Evolutionary conservation across 345 rosid species (phyloP).

Genomic region (Brassica rapa): DNA sequence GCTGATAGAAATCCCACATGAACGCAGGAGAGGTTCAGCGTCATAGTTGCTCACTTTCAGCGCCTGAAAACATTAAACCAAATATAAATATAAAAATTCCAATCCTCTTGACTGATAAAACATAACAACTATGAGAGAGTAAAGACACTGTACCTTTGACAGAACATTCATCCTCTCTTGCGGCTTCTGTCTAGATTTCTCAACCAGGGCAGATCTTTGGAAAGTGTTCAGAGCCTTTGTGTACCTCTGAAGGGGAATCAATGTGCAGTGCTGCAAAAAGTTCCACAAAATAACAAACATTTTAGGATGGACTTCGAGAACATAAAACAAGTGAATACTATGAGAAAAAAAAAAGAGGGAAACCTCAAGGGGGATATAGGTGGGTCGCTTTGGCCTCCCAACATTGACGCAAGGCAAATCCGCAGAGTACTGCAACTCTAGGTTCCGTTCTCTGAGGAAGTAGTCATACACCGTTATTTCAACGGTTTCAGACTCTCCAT

Average conservation of each 20-base stretch:
- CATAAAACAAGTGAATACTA: background rate
- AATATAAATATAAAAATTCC: slow-evolving; percentile 5
- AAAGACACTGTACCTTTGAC: slow-evolving; percentile 53
- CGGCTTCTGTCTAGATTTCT: slow-evolving; percentile 95
- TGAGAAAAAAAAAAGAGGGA: background rate
- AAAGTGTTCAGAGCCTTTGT: slow-evolving; percentile 66
- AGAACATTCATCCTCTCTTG: slow-evolving; percentile 80
- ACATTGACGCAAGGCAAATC: slow-evolving; percentile 69
- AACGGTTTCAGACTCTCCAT: slow-evolving; percentile 49
- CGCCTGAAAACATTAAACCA: slow-evolving; percentile 49
- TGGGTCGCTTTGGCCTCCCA: slow-evolving; percentile 75
- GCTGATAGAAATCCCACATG: slow-evolving; percentile 73
- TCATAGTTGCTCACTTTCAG: slow-evolving; percentile 65
- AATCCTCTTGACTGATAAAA: background rate
- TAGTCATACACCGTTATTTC: slow-evolving; percentile 79
- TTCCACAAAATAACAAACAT: slow-evolving; percentile 9
- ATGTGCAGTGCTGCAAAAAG: slow-evolving; percentile 59
- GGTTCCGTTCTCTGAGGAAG: slow-evolving; percentile 56
- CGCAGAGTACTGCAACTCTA: slow-evolving; percentile 58
- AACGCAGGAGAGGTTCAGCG: slow-evolving; percentile 70
- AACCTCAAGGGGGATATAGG: slow-evolving; percentile 64
- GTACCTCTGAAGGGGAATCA: slow-evolving; percentile 94
- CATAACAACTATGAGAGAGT: background rate
- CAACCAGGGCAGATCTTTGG: slow-evolving; percentile 86
- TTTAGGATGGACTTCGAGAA: background rate